Percentiles rank a stretch among this genome's conserved stretches.
These are phyloP conservation scores for Xerocomus potaroensis DNA, from an alignment of 768 basidiomycete genomes.

Conservation along the genomic window DNA sequence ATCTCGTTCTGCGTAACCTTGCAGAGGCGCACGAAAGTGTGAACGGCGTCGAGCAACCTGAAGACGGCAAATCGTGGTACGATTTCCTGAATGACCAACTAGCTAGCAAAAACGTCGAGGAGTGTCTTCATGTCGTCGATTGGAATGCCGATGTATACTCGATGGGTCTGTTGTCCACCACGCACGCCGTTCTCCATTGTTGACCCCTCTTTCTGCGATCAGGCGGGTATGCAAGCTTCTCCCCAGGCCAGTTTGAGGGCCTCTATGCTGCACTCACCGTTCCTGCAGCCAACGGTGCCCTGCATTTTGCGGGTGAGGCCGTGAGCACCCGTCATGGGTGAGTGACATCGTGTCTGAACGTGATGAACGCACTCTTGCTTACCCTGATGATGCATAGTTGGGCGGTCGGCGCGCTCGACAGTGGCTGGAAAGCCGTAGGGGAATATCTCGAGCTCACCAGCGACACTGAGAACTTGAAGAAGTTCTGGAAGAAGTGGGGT, in stretches of 20 bases:
- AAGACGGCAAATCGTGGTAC: too few relatives aligned
- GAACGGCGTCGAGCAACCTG: too few relatives aligned
- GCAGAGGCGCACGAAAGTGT: constrained; percentile 18
- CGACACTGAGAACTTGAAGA: constrained; percentile 1
- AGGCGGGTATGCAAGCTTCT: constrained; percentile 41
- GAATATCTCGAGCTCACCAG: constrained; percentile 16
- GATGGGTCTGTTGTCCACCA: constrained; percentile 28
- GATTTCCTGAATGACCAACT: constrained; percentile 14
- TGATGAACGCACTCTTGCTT: too few relatives aligned
- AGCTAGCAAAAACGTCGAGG: constrained; percentile 9
- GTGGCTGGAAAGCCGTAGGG: constrained; percentile 33
- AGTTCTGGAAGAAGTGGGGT: constrained; percentile 30
- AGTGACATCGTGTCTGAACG: too few relatives aligned
- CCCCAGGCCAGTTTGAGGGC: constrained; percentile 35
- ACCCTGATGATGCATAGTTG: constrained; percentile 28
- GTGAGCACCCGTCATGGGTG: constrained; percentile 13
- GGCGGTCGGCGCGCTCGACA: constrained; percentile 38
- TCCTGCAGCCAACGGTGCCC: constrained; percentile 23
- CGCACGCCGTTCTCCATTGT: not conserved
- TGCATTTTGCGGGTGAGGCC: constrained; percentile 17
- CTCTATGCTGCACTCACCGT: constrained; percentile 29
- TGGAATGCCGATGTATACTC: constrained; percentile 32
- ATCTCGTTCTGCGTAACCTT: constrained; percentile 23
- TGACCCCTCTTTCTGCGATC: not conserved
- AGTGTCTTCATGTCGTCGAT: constrained; percentile 28